Evolutionary conservation across 495 filamentous ascomycete species (phyloP), one percentile per base, ranked within the genome.

Genomic region (Corynascus novoguineensis): DNA sequence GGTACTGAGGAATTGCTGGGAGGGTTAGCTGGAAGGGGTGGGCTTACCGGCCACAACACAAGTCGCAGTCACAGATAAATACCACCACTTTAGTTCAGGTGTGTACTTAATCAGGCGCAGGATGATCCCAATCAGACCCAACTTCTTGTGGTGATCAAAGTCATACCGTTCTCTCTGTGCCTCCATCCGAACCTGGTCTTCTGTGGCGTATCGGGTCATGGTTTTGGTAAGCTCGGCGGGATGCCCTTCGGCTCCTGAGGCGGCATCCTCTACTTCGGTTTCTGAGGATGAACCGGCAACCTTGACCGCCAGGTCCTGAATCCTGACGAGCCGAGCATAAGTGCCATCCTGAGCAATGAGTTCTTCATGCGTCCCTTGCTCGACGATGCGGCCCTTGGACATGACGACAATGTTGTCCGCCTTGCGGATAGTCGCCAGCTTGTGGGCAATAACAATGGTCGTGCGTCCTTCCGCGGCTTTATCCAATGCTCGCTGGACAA

Each of bases 381-480:
- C 87, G 21, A 86, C 68, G 53, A 88, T 79, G 1, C 31, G 60
- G 53, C 48, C 86, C 8, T 69, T 71, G 29, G 83, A 77, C 62
- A 91, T 78, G 60, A 88, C 79, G 48, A 86, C 82, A 35, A 90
- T 91, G 25, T 78, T 74, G 70, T 90, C 82, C 0, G 86, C 86
- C 53, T 83, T 82, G 15, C 77, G 72, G 24, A 91, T 85, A 8
- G 87, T 89, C 8, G 75, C 70, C 9, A 90, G 69, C 17, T 84
- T 75, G 71, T 91, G 87, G 5, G 81, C 81, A 22, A 92, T 86
- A n/a, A 86, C 82, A 28, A 92, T 85, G 0, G 86, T 90, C 3
- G 88, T 92, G 52, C 86, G 80, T 0, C 81, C 81, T 45, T 79
- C 75, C 0, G 85, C 74, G 61, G 83, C 86, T 38, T 74, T 72